Conservation (phyloP, 352 stramenopile genomes). For the Phytophthora palmivora region DNA sequence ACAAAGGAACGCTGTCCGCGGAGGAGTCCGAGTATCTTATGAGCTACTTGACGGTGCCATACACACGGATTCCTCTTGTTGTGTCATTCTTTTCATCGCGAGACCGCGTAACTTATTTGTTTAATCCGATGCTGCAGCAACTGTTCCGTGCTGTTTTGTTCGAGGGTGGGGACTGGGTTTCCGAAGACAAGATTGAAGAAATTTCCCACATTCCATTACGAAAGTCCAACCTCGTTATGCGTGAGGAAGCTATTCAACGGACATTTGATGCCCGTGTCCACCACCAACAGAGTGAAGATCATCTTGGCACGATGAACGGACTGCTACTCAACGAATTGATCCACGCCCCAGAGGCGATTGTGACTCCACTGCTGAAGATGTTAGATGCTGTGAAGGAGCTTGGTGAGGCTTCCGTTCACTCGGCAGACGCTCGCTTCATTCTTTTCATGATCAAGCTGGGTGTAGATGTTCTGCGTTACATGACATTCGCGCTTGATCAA, state of each 20-base stretch:
- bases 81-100: slow-evolving; percentile 97
- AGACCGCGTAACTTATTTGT: slow-evolving; percentile 90
- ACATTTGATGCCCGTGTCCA: slow-evolving; percentile 76
- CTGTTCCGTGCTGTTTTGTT: slow-evolving; percentile 91
- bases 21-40: slow-evolving; percentile 98
- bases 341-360: slow-evolving; percentile 93
- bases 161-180: slow-evolving; percentile 89
- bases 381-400: slow-evolving; percentile 83
- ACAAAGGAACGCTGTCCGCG: slow-evolving; percentile 95
- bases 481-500: slow-evolving; percentile 76
- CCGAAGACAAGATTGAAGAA: slow-evolving; percentile 58
- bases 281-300: slow-evolving; percentile 85
- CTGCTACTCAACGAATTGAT: slow-evolving; percentile 98
- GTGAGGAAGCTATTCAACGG: slow-evolving; percentile 80
- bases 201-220: slow-evolving; percentile 82
- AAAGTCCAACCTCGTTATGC: slow-evolving; percentile 83
- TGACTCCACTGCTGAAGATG: slow-evolving; percentile 83
- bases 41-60: slow-evolving; percentile 99
- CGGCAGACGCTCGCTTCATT: slow-evolving; percentile 84
- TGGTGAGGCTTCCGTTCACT: slow-evolving; percentile 83
- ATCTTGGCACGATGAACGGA: slow-evolving; percentile 96
- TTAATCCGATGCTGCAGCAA: slow-evolving; percentile 83
- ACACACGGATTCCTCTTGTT: slow-evolving; percentile 97
- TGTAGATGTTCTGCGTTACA: slow-evolving; percentile 81
- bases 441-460: slow-evolving; percentile 90